Evolutionary conservation across 768 basidiomycete genomes (phyloP).

Genomic region (Tricholoma terreum): DNA sequence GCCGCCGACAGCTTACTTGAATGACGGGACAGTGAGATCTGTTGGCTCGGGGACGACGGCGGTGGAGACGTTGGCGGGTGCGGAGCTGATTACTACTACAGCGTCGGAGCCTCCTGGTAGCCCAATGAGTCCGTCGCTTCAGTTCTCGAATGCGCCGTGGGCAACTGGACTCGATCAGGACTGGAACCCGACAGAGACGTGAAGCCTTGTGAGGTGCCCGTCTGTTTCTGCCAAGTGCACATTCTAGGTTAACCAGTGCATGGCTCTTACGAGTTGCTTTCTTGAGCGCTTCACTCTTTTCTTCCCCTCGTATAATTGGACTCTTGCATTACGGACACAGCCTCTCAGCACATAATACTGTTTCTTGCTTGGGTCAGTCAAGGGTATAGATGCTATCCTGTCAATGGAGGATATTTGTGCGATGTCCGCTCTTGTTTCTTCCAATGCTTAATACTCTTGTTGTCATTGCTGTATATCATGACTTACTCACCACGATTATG

Average conservation of each 20-base stretch:
- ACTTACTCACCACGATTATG: not conserved
- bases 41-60: constrained; percentile 5
- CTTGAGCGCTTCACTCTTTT: not conserved
- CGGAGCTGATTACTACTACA: constrained; percentile 1
- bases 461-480: constrained; percentile 1
- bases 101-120: constrained; percentile 19
- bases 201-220: not conserved
- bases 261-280: not conserved
- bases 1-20: constrained; percentile 12
- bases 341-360: not conserved
- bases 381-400: not conserved
- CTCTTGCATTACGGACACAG: constrained; percentile 1
- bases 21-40: constrained; percentile 18
- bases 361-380: constrained; percentile 1
- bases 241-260: no score
- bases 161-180: constrained; percentile 37
- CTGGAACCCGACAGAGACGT: constrained; percentile 31
- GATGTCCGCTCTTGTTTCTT: not conserved
- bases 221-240: not conserved
- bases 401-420: not conserved
- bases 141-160: constrained; percentile 37
- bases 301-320: not conserved
- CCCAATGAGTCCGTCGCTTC: constrained; percentile 24
- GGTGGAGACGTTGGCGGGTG: not conserved
- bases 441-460: not conserved